phyloP scores from a whole-genome alignment of 2,329 filamentous ascomycete species.

The Pseudodiploospora longispora region DNA sequence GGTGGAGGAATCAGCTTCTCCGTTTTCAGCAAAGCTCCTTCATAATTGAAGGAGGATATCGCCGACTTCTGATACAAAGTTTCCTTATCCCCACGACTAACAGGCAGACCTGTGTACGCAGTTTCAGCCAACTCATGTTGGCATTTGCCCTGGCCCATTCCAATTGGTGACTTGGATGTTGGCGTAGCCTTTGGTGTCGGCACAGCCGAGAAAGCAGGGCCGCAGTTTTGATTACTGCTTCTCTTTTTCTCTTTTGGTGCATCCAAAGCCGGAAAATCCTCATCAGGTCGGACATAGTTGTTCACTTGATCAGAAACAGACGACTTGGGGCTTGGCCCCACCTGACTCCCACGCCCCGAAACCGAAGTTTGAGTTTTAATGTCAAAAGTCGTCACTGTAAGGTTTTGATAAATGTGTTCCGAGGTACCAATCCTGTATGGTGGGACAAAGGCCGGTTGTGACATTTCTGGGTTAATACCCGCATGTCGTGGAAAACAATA shows the following conservation, averaged over 20 bases:
- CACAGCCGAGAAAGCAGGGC: conserved; percentile 26
- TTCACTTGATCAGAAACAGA: too few species aligned
- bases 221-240: conserved; percentile 15
- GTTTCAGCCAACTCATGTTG: background rate
- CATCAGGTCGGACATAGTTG: conserved; percentile 26
- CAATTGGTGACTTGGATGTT: conserved; percentile 21
- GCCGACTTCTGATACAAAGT: background rate
- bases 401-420: conserved; percentile 24
- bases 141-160: background rate
- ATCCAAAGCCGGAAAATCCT: conserved; percentile 55
- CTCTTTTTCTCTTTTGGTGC: conserved; percentile 31
- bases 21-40: background rate
- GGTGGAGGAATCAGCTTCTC: conserved; percentile 19
- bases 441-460: conserved; percentile 18
- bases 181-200: conserved; percentile 27
- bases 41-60: background rate
- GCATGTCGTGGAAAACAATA: conserved; percentile 12
- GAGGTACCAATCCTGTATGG: conserved; percentile 22
- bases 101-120: background rate
- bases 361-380: too few species aligned
- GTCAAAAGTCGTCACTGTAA: too few species aligned
- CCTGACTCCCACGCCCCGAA: too few species aligned
- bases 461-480: conserved; percentile 18
- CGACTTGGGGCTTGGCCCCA: too few species aligned
- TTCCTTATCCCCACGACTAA: background rate